A percentile compares a stretch with the other conserved stretches of the same genome.
Conservation (phyloP, 2,329 filamentous ascomycete genomes). For the Zymoseptoria brevis region DNA sequence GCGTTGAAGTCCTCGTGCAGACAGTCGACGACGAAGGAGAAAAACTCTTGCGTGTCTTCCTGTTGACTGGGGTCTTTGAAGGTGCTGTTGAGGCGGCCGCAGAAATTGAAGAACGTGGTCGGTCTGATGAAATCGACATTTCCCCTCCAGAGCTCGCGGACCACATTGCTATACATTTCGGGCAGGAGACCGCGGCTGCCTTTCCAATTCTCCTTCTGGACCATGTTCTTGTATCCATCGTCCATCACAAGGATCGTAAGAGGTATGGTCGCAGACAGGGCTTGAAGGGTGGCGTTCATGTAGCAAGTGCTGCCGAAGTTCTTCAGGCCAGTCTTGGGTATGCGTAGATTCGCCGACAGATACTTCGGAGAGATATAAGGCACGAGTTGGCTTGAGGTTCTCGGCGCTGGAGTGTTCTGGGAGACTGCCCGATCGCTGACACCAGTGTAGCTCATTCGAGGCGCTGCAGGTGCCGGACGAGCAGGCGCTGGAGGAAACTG, state of each 20-base stretch:
- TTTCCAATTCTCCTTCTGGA: constrained; percentile 55
- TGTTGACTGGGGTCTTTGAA: constrained; percentile 53
- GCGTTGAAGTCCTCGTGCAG: constrained; percentile 81
- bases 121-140: constrained; percentile 42
- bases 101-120: constrained; percentile 49
- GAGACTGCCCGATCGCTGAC: constrained; percentile 52
- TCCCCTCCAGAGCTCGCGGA: constrained; percentile 55
- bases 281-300: constrained; percentile 84
- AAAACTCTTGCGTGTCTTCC: constrained; percentile 88
- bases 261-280: constrained; percentile 62
- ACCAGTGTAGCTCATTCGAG: constrained; percentile 68
- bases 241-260: constrained; percentile 57
- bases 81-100: constrained; percentile 55
- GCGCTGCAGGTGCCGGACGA: constrained; percentile 51
- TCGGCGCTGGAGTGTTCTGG: constrained; percentile 27
- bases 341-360: constrained; percentile 36
- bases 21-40: constrained; percentile 71
- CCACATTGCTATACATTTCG: constrained; percentile 53
- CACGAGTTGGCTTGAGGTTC: constrained; percentile 32
- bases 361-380: constrained; percentile 41
- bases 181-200: constrained; percentile 57
- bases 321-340: constrained; percentile 63
- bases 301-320: constrained; percentile 85
- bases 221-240: constrained; percentile 53
- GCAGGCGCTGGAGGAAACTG: constrained; percentile 43